Evolutionary conservation across 257 asterid species (phyloP), one percentile per base, ranked within the genome.

Genomic region (Penstemon barbatus): DNA sequence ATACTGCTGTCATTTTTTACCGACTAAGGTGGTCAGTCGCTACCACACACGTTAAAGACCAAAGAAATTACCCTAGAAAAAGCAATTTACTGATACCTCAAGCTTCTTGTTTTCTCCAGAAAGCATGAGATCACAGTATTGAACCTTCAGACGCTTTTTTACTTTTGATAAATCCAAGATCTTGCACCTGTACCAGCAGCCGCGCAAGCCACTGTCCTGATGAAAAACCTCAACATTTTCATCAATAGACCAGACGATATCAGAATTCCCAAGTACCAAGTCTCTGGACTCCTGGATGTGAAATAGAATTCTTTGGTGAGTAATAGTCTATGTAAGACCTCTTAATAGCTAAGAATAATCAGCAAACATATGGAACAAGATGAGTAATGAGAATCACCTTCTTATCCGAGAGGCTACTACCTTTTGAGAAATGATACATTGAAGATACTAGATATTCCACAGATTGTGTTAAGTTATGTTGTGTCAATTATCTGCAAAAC

Each of bases 101-200:
- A 89, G 78, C 41, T 83, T 86, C 40, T 67, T 79, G 60, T 52
- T 51, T 65, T 61, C 76, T 13, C 66, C 80, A 42, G 8, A 74
- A 59, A 78, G 77, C 42, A n/a, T 10, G 5, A 89, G 42, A 68
- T 89, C 93, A 45, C 51, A 25, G 60, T 86, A 81, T 68, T 82
- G 86, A 70, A 86, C 84, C 76, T 66, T 81, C 15, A 86, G 40
- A 36, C 18, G 71, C 42, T 71, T 74, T 60, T 45, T 33, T 65
- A 71, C 49, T 8, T 78, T 66, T 38, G 45, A 60, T 8, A 78
- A 68, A 41, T 50, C 62, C 69, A 89, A 59, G 68, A 87, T 66
- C 76, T 77, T 89, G 70, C 87, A 80, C 73, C 80, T 78, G 70
- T 80, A 82, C 92, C 96, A 87, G 79, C 92, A 89, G 33, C 90